Evolutionary conservation across 2,329 filamentous ascomycete species (phyloP).

Genomic region (Atkinsonella hypoxylon): DNA sequence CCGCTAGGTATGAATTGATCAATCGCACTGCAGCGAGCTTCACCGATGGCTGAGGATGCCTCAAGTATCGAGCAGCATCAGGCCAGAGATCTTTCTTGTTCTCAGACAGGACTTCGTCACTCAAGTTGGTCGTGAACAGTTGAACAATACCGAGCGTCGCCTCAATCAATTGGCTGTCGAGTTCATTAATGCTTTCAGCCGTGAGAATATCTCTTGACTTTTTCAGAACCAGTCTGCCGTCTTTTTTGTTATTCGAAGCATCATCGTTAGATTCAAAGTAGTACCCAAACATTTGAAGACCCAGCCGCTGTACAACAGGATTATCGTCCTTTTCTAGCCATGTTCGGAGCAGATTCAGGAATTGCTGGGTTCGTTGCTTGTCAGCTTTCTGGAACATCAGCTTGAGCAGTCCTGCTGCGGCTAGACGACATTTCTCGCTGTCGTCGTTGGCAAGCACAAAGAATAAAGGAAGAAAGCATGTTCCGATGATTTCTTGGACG

Average conservation of each 20-base stretch:
- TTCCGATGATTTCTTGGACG: constrained; percentile 68
- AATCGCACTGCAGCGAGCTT: constrained; percentile 67
- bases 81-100: constrained; percentile 58
- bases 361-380: constrained; percentile 56
- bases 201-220: constrained; percentile 41
- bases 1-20: constrained; percentile 64
- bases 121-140: constrained; percentile 55
- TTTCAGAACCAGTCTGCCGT: constrained; percentile 50
- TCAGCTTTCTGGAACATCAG: constrained; percentile 71
- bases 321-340: constrained; percentile 73
- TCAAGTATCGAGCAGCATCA: constrained; percentile 54
- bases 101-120: constrained; percentile 48
- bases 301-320: constrained; percentile 55
- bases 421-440: constrained; percentile 69
- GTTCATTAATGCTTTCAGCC: constrained; percentile 38
- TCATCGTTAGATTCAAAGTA: constrained; percentile 63
- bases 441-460: constrained; percentile 83
- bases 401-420: constrained; percentile 69
- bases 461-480: constrained; percentile 77
- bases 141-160: constrained; percentile 58
- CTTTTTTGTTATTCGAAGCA: constrained; percentile 49
- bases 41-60: constrained; percentile 60
- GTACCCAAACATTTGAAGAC: constrained; percentile 68
- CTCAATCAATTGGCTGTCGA: constrained; percentile 62
- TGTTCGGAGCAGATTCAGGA: constrained; percentile 56